phyloP scores from a whole-genome alignment of 2,329 filamentous ascomycete genomes.

The Diaporthe aspalathi region DNA sequence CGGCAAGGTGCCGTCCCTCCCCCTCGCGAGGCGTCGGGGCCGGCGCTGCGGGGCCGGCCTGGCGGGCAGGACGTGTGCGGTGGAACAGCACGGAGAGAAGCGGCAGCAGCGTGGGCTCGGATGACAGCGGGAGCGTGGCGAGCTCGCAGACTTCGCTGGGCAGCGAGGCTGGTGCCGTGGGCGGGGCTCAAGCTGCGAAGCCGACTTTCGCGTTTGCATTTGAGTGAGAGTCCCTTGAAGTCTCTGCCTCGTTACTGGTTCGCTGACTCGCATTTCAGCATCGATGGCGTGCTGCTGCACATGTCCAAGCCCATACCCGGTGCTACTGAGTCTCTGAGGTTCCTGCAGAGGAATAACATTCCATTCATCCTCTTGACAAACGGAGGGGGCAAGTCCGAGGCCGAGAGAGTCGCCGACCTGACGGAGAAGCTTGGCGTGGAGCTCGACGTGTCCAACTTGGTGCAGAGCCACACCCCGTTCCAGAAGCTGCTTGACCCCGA shows the following conservation, averaged over 20 bases:
- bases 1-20: neutral
- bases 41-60: neutral
- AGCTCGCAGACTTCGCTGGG: slow-evolving; percentile 23
- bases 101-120: neutral
- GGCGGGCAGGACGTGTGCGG: neutral
- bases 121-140: slow-evolving; percentile 15
- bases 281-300: slow-evolving; percentile 95
- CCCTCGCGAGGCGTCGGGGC: neutral
- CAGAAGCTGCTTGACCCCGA: slow-evolving; percentile 69
- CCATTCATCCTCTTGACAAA: slow-evolving; percentile 97
- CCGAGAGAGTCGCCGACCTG: slow-evolving; percentile 77
- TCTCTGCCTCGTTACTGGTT: neutral
- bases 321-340: slow-evolving; percentile 77
- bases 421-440: slow-evolving; percentile 72
- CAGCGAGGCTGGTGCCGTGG: neutral
- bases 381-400: slow-evolving; percentile 88
- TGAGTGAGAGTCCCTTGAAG: slow-evolving; percentile 44
- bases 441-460: slow-evolving; percentile 76
- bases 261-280: slow-evolving; percentile 55
- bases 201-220: slow-evolving; percentile 41
- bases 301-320: slow-evolving; percentile 82
- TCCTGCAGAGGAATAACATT: slow-evolving; percentile 79
- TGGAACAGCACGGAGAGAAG: slow-evolving; percentile 3
- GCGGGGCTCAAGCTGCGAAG: neutral
- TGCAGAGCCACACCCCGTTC: slow-evolving; percentile 94